Evolutionary conservation across 495 filamentous ascomycete genomes (phyloP), one percentile per base, ranked within the genome.

Genomic region (Schizothecium vesticola): DNA sequence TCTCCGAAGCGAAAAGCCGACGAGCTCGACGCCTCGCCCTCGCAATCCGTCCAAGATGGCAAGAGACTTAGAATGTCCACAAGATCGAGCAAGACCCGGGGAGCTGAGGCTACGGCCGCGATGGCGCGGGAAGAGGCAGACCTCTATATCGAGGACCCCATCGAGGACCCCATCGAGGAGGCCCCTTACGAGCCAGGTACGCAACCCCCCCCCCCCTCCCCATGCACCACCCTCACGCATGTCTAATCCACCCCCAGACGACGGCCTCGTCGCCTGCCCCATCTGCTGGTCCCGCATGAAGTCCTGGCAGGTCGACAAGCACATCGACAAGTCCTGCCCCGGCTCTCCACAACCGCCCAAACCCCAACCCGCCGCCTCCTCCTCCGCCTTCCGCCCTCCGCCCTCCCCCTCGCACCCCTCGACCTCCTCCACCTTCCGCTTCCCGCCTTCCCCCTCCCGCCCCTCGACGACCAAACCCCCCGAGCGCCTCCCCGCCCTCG

Each of bases 231-330:
- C 10, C 5, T 19, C 33, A 43, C 33, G 4, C 33, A 19, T 6
- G 16, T 19, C 16, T 43, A 19, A 43, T 16, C 36, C 3, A 10
- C 1, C 0, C 24, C 64, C 74, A 86, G 88, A 89, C 63, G 90
- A 94, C 70, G 94, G 92, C 7, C 79, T 94, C 22, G 89, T 92
- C 3, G 79, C 86, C 19, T 99, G 95, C 77, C 95, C 95, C 0
- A 89, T 94, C 7, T 99, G 95, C 76, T 76, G 78, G 25, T 81
- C 84, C 65, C 85, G 86, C 33, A 94, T 98, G 88, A 96, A 93
- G 76, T 82, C 86, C 24, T 83, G 83, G 59, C 80, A 80, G n/a
- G 89, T 98, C 1, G 91, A 89, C 69, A 67, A 79, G 43, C 95
- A 99, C 79, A 76, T 98, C n/a, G 92, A 97, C 78, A 82, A 73